Evolutionary conservation across 306 rosid genomes (phyloP).

Genomic region (Canavalia ensiformis): DNA sequence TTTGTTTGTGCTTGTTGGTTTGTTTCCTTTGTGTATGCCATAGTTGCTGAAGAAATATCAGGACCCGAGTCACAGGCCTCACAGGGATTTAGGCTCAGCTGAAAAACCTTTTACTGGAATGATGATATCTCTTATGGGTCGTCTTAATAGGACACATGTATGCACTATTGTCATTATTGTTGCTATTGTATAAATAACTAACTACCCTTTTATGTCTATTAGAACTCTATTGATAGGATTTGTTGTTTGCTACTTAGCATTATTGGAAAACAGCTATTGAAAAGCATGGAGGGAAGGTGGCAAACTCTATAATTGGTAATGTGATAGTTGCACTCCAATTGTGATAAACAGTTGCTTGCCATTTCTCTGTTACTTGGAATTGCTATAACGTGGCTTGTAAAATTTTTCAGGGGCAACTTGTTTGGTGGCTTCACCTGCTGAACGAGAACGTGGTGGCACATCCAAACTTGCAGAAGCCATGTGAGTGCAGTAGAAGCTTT

Average conservation of each 20-base stretch:
- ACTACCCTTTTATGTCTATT: slow-evolving; percentile 15
- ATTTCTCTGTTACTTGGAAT: slow-evolving; percentile 4
- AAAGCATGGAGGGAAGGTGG: slow-evolving; percentile 79
- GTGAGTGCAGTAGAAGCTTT: slow-evolving; percentile 48
- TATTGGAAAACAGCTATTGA: slow-evolving; percentile 76
- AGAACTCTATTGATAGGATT: slow-evolving; percentile 8
- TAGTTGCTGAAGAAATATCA: slow-evolving; percentile 78
- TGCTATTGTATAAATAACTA: not conserved
- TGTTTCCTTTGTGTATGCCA: slow-evolving; percentile 7
- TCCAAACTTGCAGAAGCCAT: slow-evolving; percentile 77
- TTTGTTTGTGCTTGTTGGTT: not conserved
- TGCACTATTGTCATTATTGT: slow-evolving; percentile 30
- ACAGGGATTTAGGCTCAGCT: slow-evolving; percentile 57
- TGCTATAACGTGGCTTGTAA: not conserved
- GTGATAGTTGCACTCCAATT: not conserved
- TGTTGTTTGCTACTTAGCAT: slow-evolving; percentile 53
- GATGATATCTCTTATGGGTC: slow-evolving; percentile 84
- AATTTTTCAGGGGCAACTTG: slow-evolving; percentile 68
- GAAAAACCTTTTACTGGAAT: slow-evolving; percentile 79
- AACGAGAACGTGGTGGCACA: slow-evolving; percentile 75
- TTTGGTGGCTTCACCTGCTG: slow-evolving; percentile 73
- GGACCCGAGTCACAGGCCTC: slow-evolving; percentile 61
- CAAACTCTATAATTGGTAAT: slow-evolving; percentile 72
- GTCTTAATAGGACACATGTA: slow-evolving; percentile 80
- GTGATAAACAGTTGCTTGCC: not conserved